Base-by-base conservation (phyloP, 768 basidiomycete genomes). In the Boletus rufocinnamomeus region DNA sequence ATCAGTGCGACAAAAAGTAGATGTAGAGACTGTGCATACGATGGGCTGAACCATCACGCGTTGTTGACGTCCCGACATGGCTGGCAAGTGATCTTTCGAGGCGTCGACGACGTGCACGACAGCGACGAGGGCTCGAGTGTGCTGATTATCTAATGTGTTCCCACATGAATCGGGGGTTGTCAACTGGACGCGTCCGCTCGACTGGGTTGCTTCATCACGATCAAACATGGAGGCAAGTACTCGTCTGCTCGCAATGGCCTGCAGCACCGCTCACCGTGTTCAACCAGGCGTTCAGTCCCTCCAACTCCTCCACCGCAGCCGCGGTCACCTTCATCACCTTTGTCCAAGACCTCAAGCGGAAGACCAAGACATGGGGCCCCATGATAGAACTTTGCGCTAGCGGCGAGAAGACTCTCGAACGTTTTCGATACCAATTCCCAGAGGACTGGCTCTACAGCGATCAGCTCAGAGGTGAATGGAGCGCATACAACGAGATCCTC, bases 11-110 rank as follows among this genome's bases (percentile, higher is more conserved):
- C 6, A 11, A 30, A 19, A 47, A 47, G 34, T 27, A 52, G 46
- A 35, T 49, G 38, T 41, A 6, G 23, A 28, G 32, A 43, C 45
- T 0, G 51, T 50, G 79, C 92, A 68, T 75, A 96, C 95, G 87
- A 97, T 97, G 86, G 95, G 95, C 77, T 98, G 96, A 60, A 98
- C 96, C 93, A 98, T 94, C 82, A 98, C 95, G 72, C 94, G 91
- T 72, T 94, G 90, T 72, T 93, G 92, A 69, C 94, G 89, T 68
- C 85, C 86, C 35, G 91, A 93, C 95, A 98, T 98, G 73, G 69
- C 86, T 77, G 57, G 58, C 57, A 27, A 66, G 47, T 52, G 28
- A 50, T 44, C 59, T 34, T 30, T 41, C n/a, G 14, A 17, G 27
- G 19, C 53, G 61, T 62, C 51, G 59, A 56, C 45, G 58, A 56